Percentiles rank a stretch among this genome's conserved stretches.
Evolutionary conservation across 108 stramenopile genomes (phyloP).

Genomic region (Nitzschia sp.): DNA sequence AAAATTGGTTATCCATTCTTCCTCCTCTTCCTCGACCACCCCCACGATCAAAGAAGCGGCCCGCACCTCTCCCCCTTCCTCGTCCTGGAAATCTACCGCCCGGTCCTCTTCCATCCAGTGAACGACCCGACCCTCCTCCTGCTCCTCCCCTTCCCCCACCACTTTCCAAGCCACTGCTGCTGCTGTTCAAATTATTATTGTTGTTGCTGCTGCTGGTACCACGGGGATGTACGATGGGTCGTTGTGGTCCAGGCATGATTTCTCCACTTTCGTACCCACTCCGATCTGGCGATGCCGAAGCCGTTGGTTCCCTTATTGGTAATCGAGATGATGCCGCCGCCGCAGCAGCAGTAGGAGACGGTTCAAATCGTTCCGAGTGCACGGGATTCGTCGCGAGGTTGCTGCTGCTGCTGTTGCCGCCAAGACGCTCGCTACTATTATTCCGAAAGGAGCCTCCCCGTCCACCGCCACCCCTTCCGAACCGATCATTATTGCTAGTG

Average conservation of each 20-base stretch:
- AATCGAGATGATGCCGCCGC: neutral
- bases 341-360: neutral
- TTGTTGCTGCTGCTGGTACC: neutral
- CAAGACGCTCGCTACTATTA: neutral
- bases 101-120: neutral
- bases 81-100: conserved; percentile 1
- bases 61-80: neutral
- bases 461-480: conserved; percentile 22
- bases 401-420: neutral
- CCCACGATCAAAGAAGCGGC: neutral
- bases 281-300: conserved; percentile 3
- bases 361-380: conserved; percentile 6
- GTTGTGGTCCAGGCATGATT: conserved; percentile 20
- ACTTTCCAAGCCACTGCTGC: neutral
- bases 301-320: neutral
- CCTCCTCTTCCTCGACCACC: neutral
- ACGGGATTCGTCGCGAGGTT: neutral
- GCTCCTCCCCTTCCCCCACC: neutral
- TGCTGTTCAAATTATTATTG: neutral
- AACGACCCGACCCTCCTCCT: neutral
- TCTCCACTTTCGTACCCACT: conserved; percentile 38
- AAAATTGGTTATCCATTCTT: neutral
- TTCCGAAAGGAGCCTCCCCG: conserved; percentile 13
- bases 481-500: too few species aligned
- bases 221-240: conserved; percentile 14